Evolutionary conservation across 148 eudicot species (phyloP).

Genomic region (Vaccinium corymbosum): DNA sequence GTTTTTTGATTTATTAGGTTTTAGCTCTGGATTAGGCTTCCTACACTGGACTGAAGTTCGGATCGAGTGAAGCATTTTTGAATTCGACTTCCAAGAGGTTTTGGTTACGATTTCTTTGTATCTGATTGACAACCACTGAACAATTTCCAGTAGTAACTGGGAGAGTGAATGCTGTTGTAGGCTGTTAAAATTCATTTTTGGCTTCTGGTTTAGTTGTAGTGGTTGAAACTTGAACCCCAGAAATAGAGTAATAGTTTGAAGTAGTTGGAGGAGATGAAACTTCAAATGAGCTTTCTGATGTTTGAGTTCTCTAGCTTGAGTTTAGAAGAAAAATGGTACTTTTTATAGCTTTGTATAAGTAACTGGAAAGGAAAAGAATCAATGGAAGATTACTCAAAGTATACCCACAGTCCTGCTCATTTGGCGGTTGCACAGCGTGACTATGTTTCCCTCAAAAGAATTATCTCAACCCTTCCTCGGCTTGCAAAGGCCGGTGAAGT

Average conservation of each 20-base stretch:
- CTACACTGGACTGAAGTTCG: neutral
- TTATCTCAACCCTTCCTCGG: conserved; percentile 54
- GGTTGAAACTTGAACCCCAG: neutral
- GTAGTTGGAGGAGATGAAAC: neutral
- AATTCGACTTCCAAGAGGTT: neutral
- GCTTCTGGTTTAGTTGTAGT: neutral
- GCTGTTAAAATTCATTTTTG: neutral
- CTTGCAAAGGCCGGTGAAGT: conserved; percentile 84
- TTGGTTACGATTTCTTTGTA: neutral
- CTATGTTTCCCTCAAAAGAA: conserved; percentile 44
- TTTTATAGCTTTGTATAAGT: conserved; percentile 18
- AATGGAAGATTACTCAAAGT: conserved; percentile 80
- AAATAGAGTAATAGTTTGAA: neutral
- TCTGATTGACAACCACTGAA: neutral
- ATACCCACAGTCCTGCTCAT: conserved; percentile 79
- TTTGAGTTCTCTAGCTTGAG: neutral
- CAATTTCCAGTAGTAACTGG: neutral
- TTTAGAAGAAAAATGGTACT: conserved; percentile 25
- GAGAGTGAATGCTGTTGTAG: neutral
- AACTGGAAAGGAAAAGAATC: conserved; percentile 5
- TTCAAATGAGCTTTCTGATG: neutral
- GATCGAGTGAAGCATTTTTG: neutral
- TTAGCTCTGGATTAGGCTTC: neutral
- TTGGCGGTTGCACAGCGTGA: conserved; percentile 63
- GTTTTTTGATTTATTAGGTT: neutral